Evolutionary conservation across 2,329 filamentous ascomycete genomes (phyloP), one percentile per base, ranked within the genome.

Genomic region (Zymoseptoria brevis): DNA sequence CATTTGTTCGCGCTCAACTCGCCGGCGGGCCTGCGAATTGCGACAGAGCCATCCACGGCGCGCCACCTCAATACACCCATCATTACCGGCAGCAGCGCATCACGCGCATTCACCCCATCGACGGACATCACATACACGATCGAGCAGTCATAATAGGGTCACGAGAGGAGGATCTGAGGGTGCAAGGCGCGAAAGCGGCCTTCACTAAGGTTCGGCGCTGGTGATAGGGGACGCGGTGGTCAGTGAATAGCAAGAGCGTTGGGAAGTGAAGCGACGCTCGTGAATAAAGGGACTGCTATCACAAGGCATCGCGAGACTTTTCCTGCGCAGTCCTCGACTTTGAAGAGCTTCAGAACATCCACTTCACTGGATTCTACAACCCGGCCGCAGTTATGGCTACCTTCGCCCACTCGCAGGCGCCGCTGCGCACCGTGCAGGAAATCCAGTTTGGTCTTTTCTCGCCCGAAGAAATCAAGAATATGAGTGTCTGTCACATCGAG

Each of bases 381-480:
- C n/a, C 68, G 67, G 72, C 67, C 72, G 74, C 74, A 77, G 89
- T 72, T 72, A 96, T 99, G 94, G 84, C 93, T 80, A 95, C 95
- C 73, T 96, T 96, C 73, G 83, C 88, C 73, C 90, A 91, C 78
- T 96, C 90, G 75, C 92, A 89, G 83, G 92, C 89, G 84, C 92
- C 92, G 76, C 83, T 97, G 83, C 93, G 94, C 82, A 96, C 89
- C 67, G 92, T 99, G 71, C 88, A 96, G 83, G 95, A 99, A 83
- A 96, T 99, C 71, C 95, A 99, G 81, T 99, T 99, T 74, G 94
- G 94, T 73, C 84, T 99, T 74, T 85, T 99, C 76, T 96, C 94
- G 41, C 94, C 94, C 24, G 94, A 99, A 75, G 95, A 99, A 80
- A 96, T 97, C 77, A 97, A 99, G 81, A 92, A 88, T 71, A 95